phyloP scores from a whole-genome alignment of 495 filamentous ascomycete species.

The Neohortaea acidophila region DNA sequence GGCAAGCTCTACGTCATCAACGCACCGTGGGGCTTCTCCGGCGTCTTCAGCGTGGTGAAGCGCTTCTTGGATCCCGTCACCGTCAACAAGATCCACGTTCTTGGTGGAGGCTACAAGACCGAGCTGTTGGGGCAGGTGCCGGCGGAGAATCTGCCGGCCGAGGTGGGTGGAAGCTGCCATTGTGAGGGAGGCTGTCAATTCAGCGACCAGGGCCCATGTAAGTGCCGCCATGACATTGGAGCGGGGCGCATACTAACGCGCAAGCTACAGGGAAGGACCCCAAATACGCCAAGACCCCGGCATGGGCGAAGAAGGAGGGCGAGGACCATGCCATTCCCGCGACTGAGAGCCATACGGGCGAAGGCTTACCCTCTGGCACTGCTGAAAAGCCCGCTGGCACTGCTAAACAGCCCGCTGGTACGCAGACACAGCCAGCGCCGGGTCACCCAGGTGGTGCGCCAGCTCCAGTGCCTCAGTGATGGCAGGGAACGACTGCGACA shows the following conservation, averaged over 20 bases:
- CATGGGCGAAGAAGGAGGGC: conserved; percentile 21
- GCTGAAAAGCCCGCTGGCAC: conserved; percentile 1
- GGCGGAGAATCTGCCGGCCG: conserved; percentile 72
- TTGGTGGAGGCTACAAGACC: conserved; percentile 64
- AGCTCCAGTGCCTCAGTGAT: too few species aligned
- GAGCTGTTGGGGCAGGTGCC: conserved; percentile 77
- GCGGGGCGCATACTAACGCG: background rate
- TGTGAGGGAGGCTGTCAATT: conserved; percentile 74
- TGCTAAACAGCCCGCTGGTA: background rate
- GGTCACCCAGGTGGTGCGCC: too few species aligned
- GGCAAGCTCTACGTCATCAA: conserved; percentile 91
- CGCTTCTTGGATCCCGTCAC: conserved; percentile 91
- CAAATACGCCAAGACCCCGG: conserved; percentile 44
- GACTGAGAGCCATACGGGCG: conserved; percentile 11
- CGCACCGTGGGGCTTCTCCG: conserved; percentile 83
- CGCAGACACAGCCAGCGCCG: too few species aligned
- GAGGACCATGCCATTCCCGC: conserved; percentile 4
- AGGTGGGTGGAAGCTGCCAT: conserved; percentile 71
- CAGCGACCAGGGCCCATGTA: conserved; percentile 79
- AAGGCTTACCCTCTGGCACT: conserved; percentile 8
- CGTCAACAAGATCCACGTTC: conserved; percentile 85
- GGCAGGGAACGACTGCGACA: too few species aligned
- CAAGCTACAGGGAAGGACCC: conserved; percentile 46
- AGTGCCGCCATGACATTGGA: background rate
- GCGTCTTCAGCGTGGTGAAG: conserved; percentile 72